These are phyloP conservation scores for Paecilomyces formosus DNA, from an alignment of 2,329 filamentous ascomycete species.

Conservation along the genomic window DNA sequence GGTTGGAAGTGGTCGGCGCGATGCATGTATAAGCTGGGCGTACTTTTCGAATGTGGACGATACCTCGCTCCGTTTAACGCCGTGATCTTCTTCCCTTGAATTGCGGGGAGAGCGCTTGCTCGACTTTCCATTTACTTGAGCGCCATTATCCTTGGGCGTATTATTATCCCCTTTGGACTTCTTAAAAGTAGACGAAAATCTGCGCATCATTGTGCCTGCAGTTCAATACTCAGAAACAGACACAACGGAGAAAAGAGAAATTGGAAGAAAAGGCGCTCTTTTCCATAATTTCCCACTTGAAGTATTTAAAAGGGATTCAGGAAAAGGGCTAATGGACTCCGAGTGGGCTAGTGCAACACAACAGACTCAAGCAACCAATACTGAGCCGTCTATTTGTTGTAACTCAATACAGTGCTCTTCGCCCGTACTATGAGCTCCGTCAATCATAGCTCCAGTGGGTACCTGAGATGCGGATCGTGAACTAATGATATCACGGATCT, in stretches of 20 bases:
- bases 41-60: conserved; percentile 36
- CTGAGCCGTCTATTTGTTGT: neutral
- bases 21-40: conserved; percentile 44
- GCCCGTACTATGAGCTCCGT: neutral
- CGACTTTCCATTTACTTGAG: conserved; percentile 22
- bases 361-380: neutral
- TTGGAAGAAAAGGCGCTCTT: neutral
- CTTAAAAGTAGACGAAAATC: conserved; percentile 33
- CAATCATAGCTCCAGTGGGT: neutral
- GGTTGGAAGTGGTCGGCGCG: conserved; percentile 55
- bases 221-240: conserved; percentile 2
- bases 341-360: neutral
- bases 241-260: conserved; percentile 1
- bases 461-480: neutral
- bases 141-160: conserved; percentile 23
- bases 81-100: conserved; percentile 18
- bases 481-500: neutral
- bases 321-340: neutral
- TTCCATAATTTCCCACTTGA: neutral
- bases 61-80: conserved; percentile 33
- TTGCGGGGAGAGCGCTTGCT: conserved; percentile 21
- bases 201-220: conserved; percentile 27
- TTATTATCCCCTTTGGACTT: conserved; percentile 28
- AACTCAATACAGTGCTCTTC: neutral
- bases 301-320: neutral